Conservation (phyloP, 306 rosid species). For the Castanopsis chinensis region DNA sequence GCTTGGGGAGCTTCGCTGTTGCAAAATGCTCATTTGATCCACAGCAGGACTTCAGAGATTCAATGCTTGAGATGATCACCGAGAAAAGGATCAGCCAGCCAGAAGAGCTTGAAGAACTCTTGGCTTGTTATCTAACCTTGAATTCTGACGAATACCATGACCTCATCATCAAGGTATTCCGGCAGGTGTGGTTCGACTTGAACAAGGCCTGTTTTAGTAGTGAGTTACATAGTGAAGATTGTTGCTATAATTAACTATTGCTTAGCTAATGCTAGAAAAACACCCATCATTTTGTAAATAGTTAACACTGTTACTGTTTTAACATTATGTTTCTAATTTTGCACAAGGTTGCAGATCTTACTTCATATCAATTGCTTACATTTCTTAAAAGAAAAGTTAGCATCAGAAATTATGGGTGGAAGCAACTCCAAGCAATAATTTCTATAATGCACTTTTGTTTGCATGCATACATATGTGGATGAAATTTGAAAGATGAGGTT, state of each 20-base stretch:
- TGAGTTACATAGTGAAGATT: slow-evolving; percentile 29
- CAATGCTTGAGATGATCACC: slow-evolving; percentile 88
- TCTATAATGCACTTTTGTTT: not conserved
- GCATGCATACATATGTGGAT: not conserved
- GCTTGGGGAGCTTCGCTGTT: slow-evolving; percentile 71
- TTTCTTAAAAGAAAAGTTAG: not conserved
- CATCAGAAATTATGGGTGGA: not conserved
- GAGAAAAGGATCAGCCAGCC: slow-evolving; percentile 57
- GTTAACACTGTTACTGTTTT: slow-evolving; percentile 15
- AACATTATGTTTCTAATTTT: not conserved
- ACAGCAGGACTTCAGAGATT: slow-evolving; percentile 84
- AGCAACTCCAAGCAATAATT: not conserved
- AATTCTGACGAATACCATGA: slow-evolving; percentile 84
- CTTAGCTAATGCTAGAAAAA: slow-evolving; percentile 16
- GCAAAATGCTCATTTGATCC: slow-evolving; percentile 73
- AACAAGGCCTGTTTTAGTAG: slow-evolving; percentile 37
- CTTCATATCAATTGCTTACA: not conserved
- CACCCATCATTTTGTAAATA: slow-evolving; percentile 13
- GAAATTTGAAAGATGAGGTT: too few relatives aligned
- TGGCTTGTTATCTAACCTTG: slow-evolving; percentile 83
- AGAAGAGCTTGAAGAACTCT: slow-evolving; percentile 78
- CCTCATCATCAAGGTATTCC: slow-evolving; percentile 78
- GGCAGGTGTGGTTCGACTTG: slow-evolving; percentile 86
- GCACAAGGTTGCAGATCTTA: not conserved
- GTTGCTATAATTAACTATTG: slow-evolving; percentile 27